Conservation (phyloP, 192 early-diverging fungal genomes). For the Umbelopsis sp. region DNA sequence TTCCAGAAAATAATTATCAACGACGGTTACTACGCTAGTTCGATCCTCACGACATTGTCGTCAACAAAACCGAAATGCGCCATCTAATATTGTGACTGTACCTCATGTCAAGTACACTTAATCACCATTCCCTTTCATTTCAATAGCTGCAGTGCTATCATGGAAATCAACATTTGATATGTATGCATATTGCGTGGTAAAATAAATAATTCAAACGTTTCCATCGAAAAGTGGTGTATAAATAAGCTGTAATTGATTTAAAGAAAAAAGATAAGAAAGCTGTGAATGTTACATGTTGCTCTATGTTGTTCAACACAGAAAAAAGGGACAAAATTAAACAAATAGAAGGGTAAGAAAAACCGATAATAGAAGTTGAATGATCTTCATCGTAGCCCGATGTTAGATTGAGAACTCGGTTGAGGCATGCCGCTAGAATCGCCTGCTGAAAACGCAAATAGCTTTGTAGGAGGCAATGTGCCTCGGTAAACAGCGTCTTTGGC, state of each 20-base stretch:
- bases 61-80: too few species aligned
- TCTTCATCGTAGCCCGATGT: background rate
- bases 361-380: too few species aligned
- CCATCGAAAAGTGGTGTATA: too few species aligned
- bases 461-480: slow-evolving; percentile 54
- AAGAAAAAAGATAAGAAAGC: background rate
- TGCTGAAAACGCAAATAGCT: slow-evolving; percentile 51
- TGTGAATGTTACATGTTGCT: slow-evolving; percentile 19
- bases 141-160: too few species aligned
- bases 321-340: background rate
- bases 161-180: too few species aligned
- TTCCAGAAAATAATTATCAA: slow-evolving; percentile 15
- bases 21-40: slow-evolving; percentile 1
- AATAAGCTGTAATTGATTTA: background rate
- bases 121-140: too few species aligned
- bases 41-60: too few species aligned
- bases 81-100: too few species aligned
- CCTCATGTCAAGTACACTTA: too few species aligned
- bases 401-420: background rate
- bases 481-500: slow-evolving; percentile 46
- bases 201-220: too few species aligned
- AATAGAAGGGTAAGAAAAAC: too few species aligned
- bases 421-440: background rate
- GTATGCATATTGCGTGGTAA: too few species aligned
- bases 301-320: background rate